Evolutionary conservation across 78 protist genomes (phyloP).

Genomic region (Emiliania huxleyi): DNA sequence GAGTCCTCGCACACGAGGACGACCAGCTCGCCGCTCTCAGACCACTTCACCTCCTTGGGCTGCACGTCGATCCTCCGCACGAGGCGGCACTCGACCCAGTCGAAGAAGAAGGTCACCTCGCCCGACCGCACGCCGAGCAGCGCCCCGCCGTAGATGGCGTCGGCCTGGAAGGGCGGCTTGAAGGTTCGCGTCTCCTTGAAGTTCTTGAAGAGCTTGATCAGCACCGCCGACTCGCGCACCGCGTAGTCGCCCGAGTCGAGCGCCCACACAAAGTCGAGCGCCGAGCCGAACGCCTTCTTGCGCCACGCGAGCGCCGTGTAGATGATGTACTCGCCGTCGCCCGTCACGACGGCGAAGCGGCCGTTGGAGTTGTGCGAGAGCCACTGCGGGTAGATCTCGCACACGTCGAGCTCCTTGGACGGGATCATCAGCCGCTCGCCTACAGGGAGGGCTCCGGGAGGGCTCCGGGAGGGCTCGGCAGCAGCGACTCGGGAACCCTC

Average conservation of each 20-base stretch:
- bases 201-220: conserved; percentile 75
- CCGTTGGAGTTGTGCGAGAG: conserved; percentile 89
- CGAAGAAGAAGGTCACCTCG: conserved; percentile 81
- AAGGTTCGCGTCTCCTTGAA: conserved; percentile 80
- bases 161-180: conserved; percentile 73
- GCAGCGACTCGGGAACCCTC: no score
- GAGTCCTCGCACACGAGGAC: conserved; percentile 76
- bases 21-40: conserved; percentile 77
- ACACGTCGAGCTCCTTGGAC: conserved; percentile 87
- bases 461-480: no score
- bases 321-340: conserved; percentile 96
- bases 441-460: no score
- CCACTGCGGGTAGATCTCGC: conserved; percentile 73
- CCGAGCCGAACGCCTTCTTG: conserved; percentile 90
- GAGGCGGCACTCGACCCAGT: conserved; percentile 85
- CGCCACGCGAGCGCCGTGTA: conserved; percentile 82
- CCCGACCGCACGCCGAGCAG: conserved; percentile 78
- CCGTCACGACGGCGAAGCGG: conserved; percentile 88
- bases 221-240: not conserved
- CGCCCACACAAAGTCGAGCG: conserved; percentile 95
- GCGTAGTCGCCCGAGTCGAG: conserved; percentile 58
- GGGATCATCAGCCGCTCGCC: conserved; percentile 81
- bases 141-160: conserved; percentile 89
- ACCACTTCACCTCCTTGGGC: conserved; percentile 87
- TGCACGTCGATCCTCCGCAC: conserved; percentile 86